phyloP scores from a whole-genome alignment of 202 grass and related monocot genomes.

The Zoysia matrella region DNA sequence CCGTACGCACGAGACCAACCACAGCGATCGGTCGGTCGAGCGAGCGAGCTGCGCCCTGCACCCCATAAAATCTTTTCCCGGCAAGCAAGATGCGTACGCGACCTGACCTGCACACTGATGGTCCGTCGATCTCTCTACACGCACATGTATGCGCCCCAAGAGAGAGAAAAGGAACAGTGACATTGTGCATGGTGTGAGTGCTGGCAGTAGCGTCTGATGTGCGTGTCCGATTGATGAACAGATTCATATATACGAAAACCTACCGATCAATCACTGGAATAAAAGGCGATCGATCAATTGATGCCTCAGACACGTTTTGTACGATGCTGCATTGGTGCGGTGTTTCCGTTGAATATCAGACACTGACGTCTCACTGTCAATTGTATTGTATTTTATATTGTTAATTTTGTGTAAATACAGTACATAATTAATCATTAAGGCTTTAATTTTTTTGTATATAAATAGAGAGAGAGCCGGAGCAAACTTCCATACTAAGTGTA shows the following conservation, averaged over 20 bases:
- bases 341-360: background rate
- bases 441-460: background rate
- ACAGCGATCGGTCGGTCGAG: conserved; percentile 35
- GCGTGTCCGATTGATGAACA: conserved; percentile 10
- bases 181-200: conserved; percentile 18
- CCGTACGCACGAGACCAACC: conserved; percentile 74
- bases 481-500: background rate
- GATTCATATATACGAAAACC: background rate
- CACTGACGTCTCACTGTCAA: background rate
- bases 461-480: background rate
- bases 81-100: conserved; percentile 7
- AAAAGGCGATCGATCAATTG: conserved; percentile 10
- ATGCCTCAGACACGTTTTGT: background rate
- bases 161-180: conserved; percentile 29
- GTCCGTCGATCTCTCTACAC: conserved; percentile 4
- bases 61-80: conserved; percentile 45
- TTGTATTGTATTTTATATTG: background rate
- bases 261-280: background rate
- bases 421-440: too few species aligned
- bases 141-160: conserved; percentile 22
- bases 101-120: conserved; percentile 9
- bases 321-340: too few species aligned
- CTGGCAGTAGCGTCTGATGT: background rate
- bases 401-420: too few species aligned
- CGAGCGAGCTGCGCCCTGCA: background rate